phyloP scores from a whole-genome alignment of 1,139 yeast genomes.

The Starmera stellimalicola region DNA sequence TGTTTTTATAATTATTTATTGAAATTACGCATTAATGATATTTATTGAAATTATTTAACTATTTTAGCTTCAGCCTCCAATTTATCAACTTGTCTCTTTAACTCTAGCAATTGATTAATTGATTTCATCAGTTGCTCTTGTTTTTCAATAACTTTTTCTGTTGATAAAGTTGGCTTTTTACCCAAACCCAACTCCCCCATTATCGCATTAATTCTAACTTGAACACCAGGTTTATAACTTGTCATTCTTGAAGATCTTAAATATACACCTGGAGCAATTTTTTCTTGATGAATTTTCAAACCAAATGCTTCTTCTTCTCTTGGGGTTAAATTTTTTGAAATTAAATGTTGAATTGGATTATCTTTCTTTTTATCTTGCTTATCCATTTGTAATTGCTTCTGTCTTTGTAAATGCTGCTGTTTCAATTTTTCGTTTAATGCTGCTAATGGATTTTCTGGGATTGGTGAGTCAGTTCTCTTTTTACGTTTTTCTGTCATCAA shows the following conservation, averaged over 20 bases:
- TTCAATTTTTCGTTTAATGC: constrained; percentile 16
- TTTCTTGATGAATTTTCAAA: constrained; percentile 71
- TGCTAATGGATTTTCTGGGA: constrained; percentile 38
- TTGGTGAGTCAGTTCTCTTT: constrained; percentile 37
- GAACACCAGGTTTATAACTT: constrained; percentile 59
- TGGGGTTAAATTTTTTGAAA: constrained; percentile 51
- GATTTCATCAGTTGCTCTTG: constrained; percentile 72
- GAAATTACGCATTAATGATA: background rate
- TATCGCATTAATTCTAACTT: constrained; percentile 63
- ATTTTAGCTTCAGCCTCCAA: constrained; percentile 70
- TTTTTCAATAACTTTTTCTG: constrained; percentile 67
- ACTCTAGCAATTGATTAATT: constrained; percentile 66
- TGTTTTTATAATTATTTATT: too few relatives aligned
- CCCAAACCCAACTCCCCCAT: constrained; percentile 76
- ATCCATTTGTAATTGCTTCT: constrained; percentile 24
- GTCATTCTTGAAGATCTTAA: constrained; percentile 64
- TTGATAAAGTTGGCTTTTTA: constrained; percentile 78
- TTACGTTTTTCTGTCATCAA: constrained; percentile 71
- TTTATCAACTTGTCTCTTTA: constrained; percentile 83
- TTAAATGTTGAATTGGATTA: constrained; percentile 26
- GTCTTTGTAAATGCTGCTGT: constrained; percentile 20
- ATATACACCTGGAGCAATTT: constrained; percentile 62
- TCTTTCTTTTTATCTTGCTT: constrained; percentile 25
- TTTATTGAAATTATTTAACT: constrained; percentile 13
- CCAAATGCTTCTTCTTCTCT: constrained; percentile 88